Evolutionary conservation across 805 yeast species (phyloP), one percentile per base, ranked within the genome.

Genomic region (Blastobotrys parvus): DNA sequence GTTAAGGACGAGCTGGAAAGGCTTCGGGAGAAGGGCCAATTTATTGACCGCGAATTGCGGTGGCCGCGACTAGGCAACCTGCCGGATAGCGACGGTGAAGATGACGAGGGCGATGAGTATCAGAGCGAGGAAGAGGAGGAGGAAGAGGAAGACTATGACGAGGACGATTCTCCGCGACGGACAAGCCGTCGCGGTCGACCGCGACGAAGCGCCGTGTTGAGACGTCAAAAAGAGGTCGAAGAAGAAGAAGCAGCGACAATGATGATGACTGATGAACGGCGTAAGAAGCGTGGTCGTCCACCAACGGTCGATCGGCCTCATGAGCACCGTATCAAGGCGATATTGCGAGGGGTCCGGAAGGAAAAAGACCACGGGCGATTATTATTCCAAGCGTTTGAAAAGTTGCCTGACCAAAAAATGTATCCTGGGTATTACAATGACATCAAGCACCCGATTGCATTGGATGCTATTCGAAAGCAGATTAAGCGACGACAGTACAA

Each of bases 261-360:
- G 52, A 35, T 15, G 29, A 32, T 29, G 63, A 19, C 40, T n/a
- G 57, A 51, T 21, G 65, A 80, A 35, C 54, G 53, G 36, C 58
- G 86, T 53, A 74, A 77, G 25, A 81, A 85, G 61, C 73, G 94
- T 56, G 95, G 95, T 16, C 73, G 95, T 54, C 95, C 96, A 3
- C 95, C 95, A 2, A 82, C 86, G 44, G 86, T 87, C 39, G 95
- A 85, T 60, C 82, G 79, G 58, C 94, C 95, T 4, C 89, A 82
- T 61, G 97, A 92, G 63, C 87, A 87, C 57, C 72, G 97, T 49
- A 88, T 90, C 63, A 89, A 90, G 61, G 79, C 86, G 51, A 80
- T 92, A 31, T 65, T 92, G 69, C 78, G 94, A 59, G 79, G 77
- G 39, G 69, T 92, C 57, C 84, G 88, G 56, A 84, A 84, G 57